Conservation (phyloP, 163 green algal genomes). For the Dunaliella salina region DNA sequence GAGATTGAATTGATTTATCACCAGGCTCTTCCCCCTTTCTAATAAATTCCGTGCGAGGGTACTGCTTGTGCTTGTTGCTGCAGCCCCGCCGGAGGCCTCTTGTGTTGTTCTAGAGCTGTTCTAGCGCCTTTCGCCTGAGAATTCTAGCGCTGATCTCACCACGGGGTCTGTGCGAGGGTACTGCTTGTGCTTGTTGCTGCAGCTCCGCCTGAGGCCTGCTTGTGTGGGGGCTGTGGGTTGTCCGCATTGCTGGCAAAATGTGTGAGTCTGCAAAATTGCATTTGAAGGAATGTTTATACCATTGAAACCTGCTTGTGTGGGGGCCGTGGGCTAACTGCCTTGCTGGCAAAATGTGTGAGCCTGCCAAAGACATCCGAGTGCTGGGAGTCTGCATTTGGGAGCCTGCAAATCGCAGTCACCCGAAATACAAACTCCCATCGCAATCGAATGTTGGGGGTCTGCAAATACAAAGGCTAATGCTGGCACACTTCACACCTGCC, state of each 20-base stretch:
- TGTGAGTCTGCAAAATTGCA: slow-evolving; percentile 46
- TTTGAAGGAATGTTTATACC: slow-evolving; percentile 36
- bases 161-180: slow-evolving; percentile 83
- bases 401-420: no score
- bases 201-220: slow-evolving; percentile 60
- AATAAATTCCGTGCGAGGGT: slow-evolving; percentile 81
- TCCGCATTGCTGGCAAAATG: slow-evolving; percentile 72
- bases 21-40: no score
- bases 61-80: slow-evolving; percentile 57
- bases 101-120: no score
- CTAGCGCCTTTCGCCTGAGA: no score
- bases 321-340: slow-evolving; percentile 53
- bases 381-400: no score
- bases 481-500: no score
- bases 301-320: slow-evolving; percentile 55
- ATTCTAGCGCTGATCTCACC: slow-evolving; percentile 39
- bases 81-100: slow-evolving; percentile 62
- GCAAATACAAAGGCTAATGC: no score
- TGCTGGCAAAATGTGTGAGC: slow-evolving; percentile 63
- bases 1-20: no score
- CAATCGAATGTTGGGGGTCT: no score
- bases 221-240: slow-evolving; percentile 44
- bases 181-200: slow-evolving; percentile 55
- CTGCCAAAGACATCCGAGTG: slow-evolving; percentile 31
- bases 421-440: no score